A percentile compares a stretch with the other conserved stretches of the same genome.
phyloP scores from a whole-genome alignment of 345 rosid species.

The Pistacia integerrima region DNA sequence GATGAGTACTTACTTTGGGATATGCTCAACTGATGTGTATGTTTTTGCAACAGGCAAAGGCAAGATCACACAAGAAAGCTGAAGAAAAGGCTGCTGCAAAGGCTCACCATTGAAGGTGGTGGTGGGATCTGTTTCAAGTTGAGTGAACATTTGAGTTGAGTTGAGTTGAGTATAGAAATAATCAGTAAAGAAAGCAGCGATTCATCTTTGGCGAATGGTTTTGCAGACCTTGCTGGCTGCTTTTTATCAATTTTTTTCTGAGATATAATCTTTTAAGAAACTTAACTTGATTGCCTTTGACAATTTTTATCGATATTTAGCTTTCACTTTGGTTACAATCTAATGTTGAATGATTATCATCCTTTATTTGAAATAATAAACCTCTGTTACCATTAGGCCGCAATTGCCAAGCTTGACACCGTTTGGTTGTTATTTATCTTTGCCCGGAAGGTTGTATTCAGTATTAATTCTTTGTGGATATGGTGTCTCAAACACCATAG shows the following conservation, averaged over 20 bases:
- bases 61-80: slow-evolving; percentile 57
- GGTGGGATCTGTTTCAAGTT: slow-evolving; percentile 18
- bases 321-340: background rate
- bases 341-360: background rate
- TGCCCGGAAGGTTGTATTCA: background rate
- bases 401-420: background rate
- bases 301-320: slow-evolving; percentile 1
- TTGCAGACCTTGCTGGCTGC: slow-evolving; percentile 13
- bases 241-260: background rate
- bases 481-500: too few species aligned
- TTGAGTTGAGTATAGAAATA: slow-evolving; percentile 33
- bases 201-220: slow-evolving; percentile 25
- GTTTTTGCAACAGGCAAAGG: slow-evolving; percentile 43
- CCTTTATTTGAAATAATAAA: background rate
- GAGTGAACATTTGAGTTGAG: slow-evolving; percentile 7
- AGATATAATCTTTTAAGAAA: slow-evolving; percentile 6
- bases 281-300: background rate
- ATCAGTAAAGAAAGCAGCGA: slow-evolving; percentile 23
- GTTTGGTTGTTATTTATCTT: background rate
- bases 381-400: background rate
- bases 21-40: slow-evolving; percentile 4
- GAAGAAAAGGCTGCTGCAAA: slow-evolving; percentile 35
- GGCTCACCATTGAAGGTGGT: slow-evolving; percentile 50
- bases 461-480: too few species aligned
- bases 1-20: background rate